Evolutionary conservation across 163 green algal species (phyloP), one percentile per base, ranked within the genome.

Genomic region (Picocystis sp.): DNA sequence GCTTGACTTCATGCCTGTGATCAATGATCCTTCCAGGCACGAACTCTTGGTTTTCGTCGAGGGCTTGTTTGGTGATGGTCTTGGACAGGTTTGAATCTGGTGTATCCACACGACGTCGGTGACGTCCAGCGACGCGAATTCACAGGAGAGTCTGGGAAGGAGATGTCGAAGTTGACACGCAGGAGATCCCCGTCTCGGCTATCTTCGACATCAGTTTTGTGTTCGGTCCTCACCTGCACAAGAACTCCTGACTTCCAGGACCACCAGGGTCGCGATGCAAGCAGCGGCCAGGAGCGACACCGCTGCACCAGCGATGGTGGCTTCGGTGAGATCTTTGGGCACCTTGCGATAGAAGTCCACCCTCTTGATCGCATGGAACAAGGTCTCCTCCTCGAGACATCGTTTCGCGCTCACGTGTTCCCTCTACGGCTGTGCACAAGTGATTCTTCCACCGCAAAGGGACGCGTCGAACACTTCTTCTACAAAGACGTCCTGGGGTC

Each of bases 341-440:
- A 70, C 52, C 48, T 62, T 62, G 3, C 62, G 57, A 49, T 62
- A 70, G 51, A 65, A 65, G 48, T 70, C 62, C 21, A 70, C 49
- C 21, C 52, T n/a, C 52, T 58, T 55, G 29, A 58, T 14, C 15
- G 12, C 50, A 22, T 42, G 22, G 55, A 58, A 38, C 29, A 38
- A 38, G 29, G 29, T n/a, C n/a, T 3, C 8, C 29, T 3, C 29
- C 29, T 38, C 29, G 29, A 38, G 29, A 3, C 29, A 38, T 38
- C 29, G 3, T 38, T 8, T 3, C 29, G 29, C 29, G 29, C 29
- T 11, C 29, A 38, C 5, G 5, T 38, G 29, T 3, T 38, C 8
- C 29, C 29, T 38, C 5, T 38, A 3, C 29, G 29, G 29, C 29
- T 38, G 8, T 8, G 5, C 8, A 11, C 5, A 11, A 8, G 29